These are phyloP conservation scores for Irpex rosettiformis DNA, from an alignment of 1,284 basidiomycete genomes.

Conservation along the genomic window DNA sequence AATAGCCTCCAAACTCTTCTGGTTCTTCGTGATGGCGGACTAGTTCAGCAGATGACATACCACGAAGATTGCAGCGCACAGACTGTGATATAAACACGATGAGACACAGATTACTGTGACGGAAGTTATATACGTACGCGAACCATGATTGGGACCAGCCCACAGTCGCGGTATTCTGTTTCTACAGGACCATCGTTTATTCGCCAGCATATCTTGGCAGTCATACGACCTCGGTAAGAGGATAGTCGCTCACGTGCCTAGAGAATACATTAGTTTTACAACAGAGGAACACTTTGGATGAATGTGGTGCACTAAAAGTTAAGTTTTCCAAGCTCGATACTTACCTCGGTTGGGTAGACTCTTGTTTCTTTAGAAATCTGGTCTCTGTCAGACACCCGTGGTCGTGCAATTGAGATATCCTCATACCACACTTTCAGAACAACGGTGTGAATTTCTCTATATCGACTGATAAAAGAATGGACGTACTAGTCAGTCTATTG, in stretches of 20 bases:
- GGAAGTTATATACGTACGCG: conserved; percentile 56
- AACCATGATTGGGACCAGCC: conserved; percentile 95
- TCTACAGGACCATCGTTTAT: conserved; percentile 74
- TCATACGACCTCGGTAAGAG: conserved; percentile 91
- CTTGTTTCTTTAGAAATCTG: conserved; percentile 73
- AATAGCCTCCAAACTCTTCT: conserved; percentile 98
- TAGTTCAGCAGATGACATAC: conserved; percentile 83
- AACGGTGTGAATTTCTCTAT: conserved; percentile 11
- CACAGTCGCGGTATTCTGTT: conserved; percentile 84
- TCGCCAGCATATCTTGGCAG: conserved; percentile 87
- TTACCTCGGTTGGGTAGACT: conserved; percentile 88
- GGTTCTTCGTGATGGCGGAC: conserved; percentile 93
- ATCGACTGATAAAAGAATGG: conserved; percentile 1
- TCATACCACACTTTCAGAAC: conserved; percentile 82
- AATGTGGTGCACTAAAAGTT: too few species aligned
- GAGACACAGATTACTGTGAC: too few species aligned
- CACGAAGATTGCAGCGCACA: conserved; percentile 88
- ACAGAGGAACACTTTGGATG: too few species aligned
- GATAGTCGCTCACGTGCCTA: conserved; percentile 90
- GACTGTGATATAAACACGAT: conserved; percentile 51
- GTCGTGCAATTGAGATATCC: conserved; percentile 79
- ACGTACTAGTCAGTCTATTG: conserved; percentile 79
- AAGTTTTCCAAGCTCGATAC: too few species aligned
- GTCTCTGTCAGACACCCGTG: conserved; percentile 86
- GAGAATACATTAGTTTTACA: conserved; percentile 3